Conservation (phyloP, 805 yeast genomes). For the Yarrowia sp. region DNA sequence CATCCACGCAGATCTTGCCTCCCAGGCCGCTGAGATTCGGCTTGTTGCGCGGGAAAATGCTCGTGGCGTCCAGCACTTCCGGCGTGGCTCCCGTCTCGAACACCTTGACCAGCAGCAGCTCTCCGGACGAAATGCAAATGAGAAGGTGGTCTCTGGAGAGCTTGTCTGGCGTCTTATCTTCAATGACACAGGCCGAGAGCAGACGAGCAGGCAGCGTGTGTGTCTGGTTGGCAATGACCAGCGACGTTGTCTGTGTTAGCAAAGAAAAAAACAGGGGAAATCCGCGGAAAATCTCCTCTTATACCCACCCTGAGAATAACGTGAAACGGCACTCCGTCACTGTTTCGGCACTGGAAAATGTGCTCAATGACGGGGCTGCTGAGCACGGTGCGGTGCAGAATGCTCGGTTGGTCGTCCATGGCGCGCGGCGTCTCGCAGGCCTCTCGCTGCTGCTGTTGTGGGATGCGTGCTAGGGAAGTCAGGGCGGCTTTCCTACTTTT, state of each 20-base stretch:
- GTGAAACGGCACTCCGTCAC: slow-evolving; percentile 25
- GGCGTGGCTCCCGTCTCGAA: slow-evolving; percentile 28
- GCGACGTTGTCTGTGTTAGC: slow-evolving; percentile 32
- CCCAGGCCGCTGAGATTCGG: slow-evolving; percentile 36
- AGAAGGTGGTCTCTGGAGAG: slow-evolving; percentile 21
- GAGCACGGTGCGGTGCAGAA: slow-evolving; percentile 31
- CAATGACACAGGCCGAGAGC: slow-evolving; percentile 14
- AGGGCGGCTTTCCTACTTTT: no score
- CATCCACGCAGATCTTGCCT: slow-evolving; percentile 1
- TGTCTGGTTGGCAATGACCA: slow-evolving; percentile 21
- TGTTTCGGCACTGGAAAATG: slow-evolving; percentile 30
- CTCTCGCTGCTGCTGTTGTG: no score
- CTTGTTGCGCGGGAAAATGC: slow-evolving; percentile 3
- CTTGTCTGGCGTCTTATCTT: slow-evolving; percentile 6
- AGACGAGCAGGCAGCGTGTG: slow-evolving; percentile 20
- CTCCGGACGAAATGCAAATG: slow-evolving; percentile 16
- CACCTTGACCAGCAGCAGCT: slow-evolving; percentile 26
- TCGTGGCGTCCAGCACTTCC: not conserved
- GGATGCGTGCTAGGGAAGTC: no score
- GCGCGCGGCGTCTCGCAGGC: not conserved
- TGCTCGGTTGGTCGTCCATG: slow-evolving; percentile 30
- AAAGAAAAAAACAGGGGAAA: no score
- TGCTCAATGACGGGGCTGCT: slow-evolving; percentile 34
- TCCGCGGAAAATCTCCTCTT: no score
- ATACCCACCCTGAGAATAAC: slow-evolving; percentile 27